phyloP scores from a whole-genome alignment of 805 yeast species.

The Myxozyma neglecta region DNA sequence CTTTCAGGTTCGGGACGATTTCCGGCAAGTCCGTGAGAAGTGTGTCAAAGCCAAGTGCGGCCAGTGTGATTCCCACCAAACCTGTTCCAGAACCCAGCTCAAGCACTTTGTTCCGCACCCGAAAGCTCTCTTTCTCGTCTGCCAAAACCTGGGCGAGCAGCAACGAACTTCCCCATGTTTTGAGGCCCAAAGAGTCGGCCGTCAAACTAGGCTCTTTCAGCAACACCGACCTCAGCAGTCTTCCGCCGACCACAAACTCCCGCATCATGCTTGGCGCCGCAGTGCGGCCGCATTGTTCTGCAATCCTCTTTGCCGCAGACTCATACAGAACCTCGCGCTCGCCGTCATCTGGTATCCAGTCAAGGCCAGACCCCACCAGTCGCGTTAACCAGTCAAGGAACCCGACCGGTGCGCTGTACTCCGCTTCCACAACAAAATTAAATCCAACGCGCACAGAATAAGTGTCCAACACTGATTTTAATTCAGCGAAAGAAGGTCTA shows the following conservation, averaged over 20 bases:
- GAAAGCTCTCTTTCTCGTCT: not conserved
- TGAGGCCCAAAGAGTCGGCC: conserved; percentile 81
- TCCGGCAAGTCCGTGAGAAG: conserved; percentile 76
- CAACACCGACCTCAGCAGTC: conserved; percentile 18
- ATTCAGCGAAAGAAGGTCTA: conserved; percentile 10
- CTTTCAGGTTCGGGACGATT: conserved; percentile 65
- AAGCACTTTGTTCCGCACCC: conserved; percentile 19
- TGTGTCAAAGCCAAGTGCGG: conserved; percentile 51
- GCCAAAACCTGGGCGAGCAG: conserved; percentile 55
- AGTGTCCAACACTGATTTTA: not conserved
- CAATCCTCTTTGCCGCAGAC: conserved; percentile 61
- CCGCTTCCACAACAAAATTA: not conserved
- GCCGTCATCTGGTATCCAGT: conserved; percentile 32
- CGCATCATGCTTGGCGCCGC: conserved; percentile 74
- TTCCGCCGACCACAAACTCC: conserved; percentile 50
- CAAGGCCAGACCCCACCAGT: conserved; percentile 17
- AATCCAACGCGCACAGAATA: not conserved
- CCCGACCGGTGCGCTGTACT: conserved; percentile 9
- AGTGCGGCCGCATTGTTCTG: conserved; percentile 82
- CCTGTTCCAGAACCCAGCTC: conserved; percentile 98
- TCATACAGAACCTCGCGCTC: conserved; percentile 47
- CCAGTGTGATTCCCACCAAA: conserved; percentile 72
- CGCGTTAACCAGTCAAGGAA: conserved; percentile 24
- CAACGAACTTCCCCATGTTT: conserved; percentile 94
- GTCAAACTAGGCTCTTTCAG: conserved; percentile 84